Percentiles rank a stretch among this genome's conserved stretches.
phyloP scores from a whole-genome alignment of 176 grass and related monocot genomes.

The Carex pumila region DNA sequence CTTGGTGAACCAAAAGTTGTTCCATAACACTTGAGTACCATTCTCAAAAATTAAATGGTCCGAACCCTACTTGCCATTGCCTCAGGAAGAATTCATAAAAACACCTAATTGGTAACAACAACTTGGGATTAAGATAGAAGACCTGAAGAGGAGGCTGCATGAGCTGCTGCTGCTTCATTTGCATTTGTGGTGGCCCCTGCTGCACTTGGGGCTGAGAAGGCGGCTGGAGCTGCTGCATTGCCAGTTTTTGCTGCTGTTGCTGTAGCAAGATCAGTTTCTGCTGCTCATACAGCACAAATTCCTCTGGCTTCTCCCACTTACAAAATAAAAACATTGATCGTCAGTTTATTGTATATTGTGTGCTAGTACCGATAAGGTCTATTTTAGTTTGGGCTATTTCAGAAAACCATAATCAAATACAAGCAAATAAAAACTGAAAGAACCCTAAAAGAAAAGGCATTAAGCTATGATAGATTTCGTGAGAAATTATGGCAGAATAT shows the following conservation, averaged over 20 bases:
- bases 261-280: slow-evolving; percentile 93
- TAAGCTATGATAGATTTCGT: neutral
- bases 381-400: neutral
- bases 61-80: neutral
- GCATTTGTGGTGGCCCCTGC: slow-evolving; percentile 67
- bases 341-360: neutral
- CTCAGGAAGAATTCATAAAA: neutral
- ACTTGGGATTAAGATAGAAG: neutral
- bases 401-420: slow-evolving; percentile 3
- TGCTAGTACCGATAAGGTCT: neutral
- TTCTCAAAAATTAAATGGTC: neutral
- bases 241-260: slow-evolving; percentile 88
- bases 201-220: slow-evolving; percentile 51
- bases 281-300: slow-evolving; percentile 78
- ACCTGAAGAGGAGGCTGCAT: slow-evolving; percentile 34
- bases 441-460: neutral
- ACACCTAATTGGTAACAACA: neutral
- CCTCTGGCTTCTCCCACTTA: slow-evolving; percentile 99
- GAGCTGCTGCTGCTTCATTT: slow-evolving; percentile 60
- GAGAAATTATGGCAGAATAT: neutral
- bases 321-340: slow-evolving; percentile 11
- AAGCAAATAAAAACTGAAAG: neutral
- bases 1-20: neutral
- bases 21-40: neutral
- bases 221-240: slow-evolving; percentile 74